Evolutionary conservation across 2,329 filamentous ascomycete species (phyloP).

Genomic region (Whalleya microplaca): DNA sequence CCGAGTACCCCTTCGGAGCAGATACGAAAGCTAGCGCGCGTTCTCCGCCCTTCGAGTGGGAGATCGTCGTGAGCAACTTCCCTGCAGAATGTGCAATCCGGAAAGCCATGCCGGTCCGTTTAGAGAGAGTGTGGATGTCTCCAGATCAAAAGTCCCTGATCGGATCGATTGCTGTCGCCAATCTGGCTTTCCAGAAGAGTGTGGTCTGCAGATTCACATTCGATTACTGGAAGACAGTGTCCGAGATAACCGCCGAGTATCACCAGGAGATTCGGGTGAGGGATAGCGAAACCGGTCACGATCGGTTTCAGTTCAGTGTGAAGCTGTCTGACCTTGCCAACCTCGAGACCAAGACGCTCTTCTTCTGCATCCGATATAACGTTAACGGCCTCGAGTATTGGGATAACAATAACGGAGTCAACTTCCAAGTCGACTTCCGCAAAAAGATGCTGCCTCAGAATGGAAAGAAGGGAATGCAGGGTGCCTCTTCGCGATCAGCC

Average conservation of each 20-base stretch:
- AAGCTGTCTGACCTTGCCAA: slow-evolving; percentile 90
- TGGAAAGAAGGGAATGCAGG: slow-evolving; percentile 57
- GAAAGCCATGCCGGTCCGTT: slow-evolving; percentile 68
- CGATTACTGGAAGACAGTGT: slow-evolving; percentile 98
- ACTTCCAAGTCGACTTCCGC: slow-evolving; percentile 93
- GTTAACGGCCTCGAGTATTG: slow-evolving; percentile 86
- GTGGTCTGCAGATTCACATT: slow-evolving; percentile 94
- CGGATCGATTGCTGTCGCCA: slow-evolving; percentile 82
- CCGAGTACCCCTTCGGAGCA: slow-evolving; percentile 81
- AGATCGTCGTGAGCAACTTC: slow-evolving; percentile 84
- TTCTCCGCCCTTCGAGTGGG: slow-evolving; percentile 74
- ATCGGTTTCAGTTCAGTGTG: slow-evolving; percentile 93
- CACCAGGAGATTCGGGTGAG: slow-evolving; percentile 75
- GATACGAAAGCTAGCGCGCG: slow-evolving; percentile 49
- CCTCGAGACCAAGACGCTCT: slow-evolving; percentile 88
- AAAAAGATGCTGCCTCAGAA: slow-evolving; percentile 72
- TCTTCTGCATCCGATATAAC: slow-evolving; percentile 87
- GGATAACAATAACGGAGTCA: slow-evolving; percentile 88
- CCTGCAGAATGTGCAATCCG: slow-evolving; percentile 68
- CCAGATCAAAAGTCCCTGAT: slow-evolving; percentile 84
- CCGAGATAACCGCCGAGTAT: slow-evolving; percentile 89
- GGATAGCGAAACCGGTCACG: slow-evolving; percentile 68
- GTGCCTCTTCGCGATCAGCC: slow-evolving; percentile 53
- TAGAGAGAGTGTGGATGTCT: slow-evolving; percentile 88
- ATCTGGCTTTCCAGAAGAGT: slow-evolving; percentile 85